Evolutionary conservation across 805 yeast genomes (phyloP).

Genomic region (Candida ulmi): DNA sequence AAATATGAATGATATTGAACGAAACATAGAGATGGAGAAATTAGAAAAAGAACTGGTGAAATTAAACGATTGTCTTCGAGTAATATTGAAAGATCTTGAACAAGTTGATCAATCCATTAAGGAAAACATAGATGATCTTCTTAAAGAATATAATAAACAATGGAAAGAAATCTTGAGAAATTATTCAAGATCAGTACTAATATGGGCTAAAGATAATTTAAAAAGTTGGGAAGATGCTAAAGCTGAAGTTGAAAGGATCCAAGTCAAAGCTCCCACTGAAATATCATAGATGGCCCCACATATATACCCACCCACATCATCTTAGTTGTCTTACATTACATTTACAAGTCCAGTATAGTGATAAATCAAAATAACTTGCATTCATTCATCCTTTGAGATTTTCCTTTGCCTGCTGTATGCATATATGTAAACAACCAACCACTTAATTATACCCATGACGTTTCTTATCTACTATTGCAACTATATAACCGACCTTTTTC

Average conservation of each 20-base stretch:
- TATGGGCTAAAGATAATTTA: slow-evolving; percentile 32
- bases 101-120: slow-evolving; percentile 30
- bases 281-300: too few relatives aligned
- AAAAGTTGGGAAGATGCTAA: slow-evolving; percentile 35
- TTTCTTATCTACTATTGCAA: too few relatives aligned
- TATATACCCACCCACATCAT: too few relatives aligned
- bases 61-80: slow-evolving; percentile 32
- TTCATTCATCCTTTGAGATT: too few relatives aligned
- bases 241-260: slow-evolving; percentile 14
- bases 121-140: slow-evolving; percentile 23
- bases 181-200: slow-evolving; percentile 28
- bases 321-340: too few relatives aligned
- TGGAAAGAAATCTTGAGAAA: slow-evolving; percentile 25
- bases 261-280: slow-evolving; percentile 1
- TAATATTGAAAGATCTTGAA: slow-evolving; percentile 30
- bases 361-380: background rate
- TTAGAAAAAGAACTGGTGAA: slow-evolving; percentile 31
- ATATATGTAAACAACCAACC: too few relatives aligned
- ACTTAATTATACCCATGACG: too few relatives aligned
- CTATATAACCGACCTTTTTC: too few relatives aligned
- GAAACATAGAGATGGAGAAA: slow-evolving; percentile 31
- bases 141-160: slow-evolving; percentile 22
- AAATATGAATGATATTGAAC: slow-evolving; percentile 28
- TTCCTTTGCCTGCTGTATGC: too few relatives aligned
- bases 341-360: too few relatives aligned